Percentiles rank a stretch among this genome's conserved stretches.
These are phyloP conservation scores for Blakeslea trispora DNA, from an alignment of 371 early-diverging fungal species.

Conservation along the genomic window DNA sequence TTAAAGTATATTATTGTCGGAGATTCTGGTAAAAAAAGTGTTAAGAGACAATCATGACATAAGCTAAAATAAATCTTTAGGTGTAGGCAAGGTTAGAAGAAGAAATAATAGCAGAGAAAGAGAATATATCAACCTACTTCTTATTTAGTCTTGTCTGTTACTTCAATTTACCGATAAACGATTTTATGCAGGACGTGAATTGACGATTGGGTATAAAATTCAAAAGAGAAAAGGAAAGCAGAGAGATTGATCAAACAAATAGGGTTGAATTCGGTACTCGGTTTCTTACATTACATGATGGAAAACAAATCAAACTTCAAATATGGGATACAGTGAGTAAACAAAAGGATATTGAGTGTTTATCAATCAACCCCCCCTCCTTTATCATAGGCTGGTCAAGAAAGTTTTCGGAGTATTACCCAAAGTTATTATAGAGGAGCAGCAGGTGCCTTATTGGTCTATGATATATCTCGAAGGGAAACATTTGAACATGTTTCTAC, in stretches of 20 bases:
- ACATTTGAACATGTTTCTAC: conserved; percentile 89
- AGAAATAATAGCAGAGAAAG: background rate
- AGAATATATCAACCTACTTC: conserved; percentile 1
- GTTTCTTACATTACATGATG: conserved; percentile 70
- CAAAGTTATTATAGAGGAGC: conserved; percentile 98
- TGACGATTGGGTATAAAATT: conserved; percentile 75
- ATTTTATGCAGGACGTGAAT: conserved; percentile 80
- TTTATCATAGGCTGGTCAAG: conserved; percentile 79
- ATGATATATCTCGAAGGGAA: conserved; percentile 83
- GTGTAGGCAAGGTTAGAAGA: conserved; percentile 80
- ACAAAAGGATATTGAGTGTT: conserved; percentile 51
- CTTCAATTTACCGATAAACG: conserved; percentile 85
- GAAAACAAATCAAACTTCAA: conserved; percentile 91
- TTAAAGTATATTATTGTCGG: conserved; percentile 50
- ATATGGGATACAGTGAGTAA: conserved; percentile 98
- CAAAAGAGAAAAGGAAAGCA: conserved; percentile 2
- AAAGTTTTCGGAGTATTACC: conserved; percentile 94
- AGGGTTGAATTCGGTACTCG: conserved; percentile 85
- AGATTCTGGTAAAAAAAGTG: conserved; percentile 46
- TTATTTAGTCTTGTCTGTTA: conserved; percentile 71
- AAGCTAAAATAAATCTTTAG: too few species aligned
- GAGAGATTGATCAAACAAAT: conserved; percentile 5
- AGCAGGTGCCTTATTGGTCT: conserved; percentile 85
- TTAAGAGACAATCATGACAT: too few species aligned
- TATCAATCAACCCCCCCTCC: background rate